Base-by-base conservation (phyloP, 176 grass and related monocot species). In the Pontederia crassipes region DNA sequence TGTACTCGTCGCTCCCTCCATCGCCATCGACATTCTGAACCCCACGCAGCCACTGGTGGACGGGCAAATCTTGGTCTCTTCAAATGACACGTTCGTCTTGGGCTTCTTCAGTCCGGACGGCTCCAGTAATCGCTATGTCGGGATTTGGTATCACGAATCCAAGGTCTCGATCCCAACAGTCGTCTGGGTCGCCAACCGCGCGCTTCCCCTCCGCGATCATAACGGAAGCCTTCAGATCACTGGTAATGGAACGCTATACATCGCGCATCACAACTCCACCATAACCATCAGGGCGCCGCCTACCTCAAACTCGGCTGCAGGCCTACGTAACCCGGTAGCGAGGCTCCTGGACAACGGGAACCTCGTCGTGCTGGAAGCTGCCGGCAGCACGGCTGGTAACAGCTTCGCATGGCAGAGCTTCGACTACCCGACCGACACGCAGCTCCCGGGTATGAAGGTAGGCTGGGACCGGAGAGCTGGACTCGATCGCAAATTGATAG, bases 311-410 rank as follows among this genome's bases (percentile, higher is more conserved):
- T 40, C 32, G 32, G 32, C 32, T 40, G 32, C 32, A 40, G 32
- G 32, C 6, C 32, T 40, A 40, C 32, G 28, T 61, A 61, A 16
- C 58, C 58, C 58, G 29, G 58, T 61, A 1, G 58, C 58, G 2
- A 11, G n/a, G 58, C 58, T 61, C 26, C 28, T 61, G 12, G 58
- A 61, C 29, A 15, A 40, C 15, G 85, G 84, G 54, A 95, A 61
- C 28, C n/a, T 61, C 14, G 15, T 61, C 4, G 13, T 61, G 14
- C 12, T 0, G 15, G 14, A 45, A 14, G 29, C 58, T 14, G 28
- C 1, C 11, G 28, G 15, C 15, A 15, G 14, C 17, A 16, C 13
- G 14, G 52, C 7, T 54, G 15, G 15, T 8, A 9, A 9, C 4
- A 45, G 58, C 28, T 61, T 61, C 15, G 58, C 58, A 61, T 61